Evolutionary conservation across 2,329 filamentous ascomycete genomes (phyloP), one percentile per base, ranked within the genome.

Genomic region (Knufia fluminis): DNA sequence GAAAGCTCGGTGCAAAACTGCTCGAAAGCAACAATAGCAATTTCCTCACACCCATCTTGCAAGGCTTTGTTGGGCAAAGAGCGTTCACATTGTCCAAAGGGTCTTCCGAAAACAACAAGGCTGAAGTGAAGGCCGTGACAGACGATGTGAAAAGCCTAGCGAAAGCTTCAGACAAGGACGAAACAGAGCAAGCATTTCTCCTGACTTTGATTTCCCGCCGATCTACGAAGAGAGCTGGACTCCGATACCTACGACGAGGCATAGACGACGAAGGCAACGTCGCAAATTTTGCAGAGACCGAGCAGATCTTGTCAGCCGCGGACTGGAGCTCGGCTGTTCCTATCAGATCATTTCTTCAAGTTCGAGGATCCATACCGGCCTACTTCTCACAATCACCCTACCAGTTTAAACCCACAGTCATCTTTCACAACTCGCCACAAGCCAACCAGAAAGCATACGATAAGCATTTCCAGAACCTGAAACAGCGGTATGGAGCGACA

Each of bases 371-470:
- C 19, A 94, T 97, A 55, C 92, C 92, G 0, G 68, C 97, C 0
- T 97, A 92, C 71, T 98, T 96, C 63, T 94, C 90, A 0, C 92
- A 98, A 61, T 88, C 86, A 0, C 90, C 91, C 0, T 97, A 95
- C 65, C 89, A 88, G 8, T 79, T 97, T 57, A 96, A 95, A 62
- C 92, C 92, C 0, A 76, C 85, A 9, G 89, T 91, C 0, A 77
- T 86, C 12, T 71, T 94, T 31, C 86, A 89, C 63, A 89, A 94
- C 57, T 94, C 88, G 0, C 71, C 78, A 2, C 80, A 86, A 40
- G 81, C 82, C 10, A 98, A 97, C 58, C 83, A 83, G 48, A 69
- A 74, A 40, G 91, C 91, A 0, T 85, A 92, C 62, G 80, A 77
- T 51, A 80, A 77, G 55, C 92, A 98, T 64, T 94, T 97, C 59